Base-by-base conservation (phyloP, 352 stramenopile genomes). In the Phytophthora chlamydospora region DNA sequence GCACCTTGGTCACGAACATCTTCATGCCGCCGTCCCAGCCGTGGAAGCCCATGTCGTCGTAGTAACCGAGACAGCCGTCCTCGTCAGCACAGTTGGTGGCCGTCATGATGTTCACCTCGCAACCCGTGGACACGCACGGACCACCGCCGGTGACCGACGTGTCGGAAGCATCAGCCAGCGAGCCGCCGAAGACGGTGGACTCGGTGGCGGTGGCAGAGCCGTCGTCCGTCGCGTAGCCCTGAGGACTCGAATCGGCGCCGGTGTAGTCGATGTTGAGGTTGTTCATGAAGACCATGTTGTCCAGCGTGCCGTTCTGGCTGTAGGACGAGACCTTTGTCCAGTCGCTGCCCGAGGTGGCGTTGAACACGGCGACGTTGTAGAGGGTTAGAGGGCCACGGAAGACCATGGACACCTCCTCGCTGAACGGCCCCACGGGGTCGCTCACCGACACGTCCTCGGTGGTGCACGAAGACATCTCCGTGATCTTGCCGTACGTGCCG, bases 41-140 rank as follows among this genome's bases (percentile, higher is more conserved):
- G 54, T 89, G 80, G 68, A 88, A 83, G 14, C 75, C 80, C 32
- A 78, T 77, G 47, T 80, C 70, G 49, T 81, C 72, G 64, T 88
- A 82, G 69, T 83, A 91, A 19, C 83, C 83, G 42, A 81, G 73
- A 69, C 80, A 92, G 3, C 62, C 65, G n/a, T 74, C 66, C 17
- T 71, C 53, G 12, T 67, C 62, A 4, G 51, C 72, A 49, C 77
- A 88, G 58, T 85, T 86, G 21, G 72, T 73, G 24, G 47, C 62
- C 1, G 75, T 78, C 78, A 91, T 89, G 68, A 91, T 86, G 75
- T 91, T 89, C 5, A 91, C 74, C 33, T 90, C 82, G 3, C 71
- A 80, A 52, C 80, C 82, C 2, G 82, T 91, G n/a, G 69, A 61
- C 17, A 89, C 58, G 34, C 82, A 81, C 4, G 76, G 69, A 4